Base-by-base conservation (phyloP, 2,329 filamentous ascomycete species). In the Penicillium sp. region DNA sequence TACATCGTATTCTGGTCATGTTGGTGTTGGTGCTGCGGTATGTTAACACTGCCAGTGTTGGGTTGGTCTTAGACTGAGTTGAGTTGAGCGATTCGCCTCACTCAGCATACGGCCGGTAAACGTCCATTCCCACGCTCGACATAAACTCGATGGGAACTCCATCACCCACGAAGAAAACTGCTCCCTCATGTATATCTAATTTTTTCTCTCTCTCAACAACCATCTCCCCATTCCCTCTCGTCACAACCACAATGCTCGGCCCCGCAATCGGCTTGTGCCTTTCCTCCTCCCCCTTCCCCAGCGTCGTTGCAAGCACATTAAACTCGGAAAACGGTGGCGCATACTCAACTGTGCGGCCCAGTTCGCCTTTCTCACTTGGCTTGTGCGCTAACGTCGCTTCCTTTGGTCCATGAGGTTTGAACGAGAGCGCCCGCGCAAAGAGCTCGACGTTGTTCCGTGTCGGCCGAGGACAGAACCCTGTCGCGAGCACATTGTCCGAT, bases 401-500 rank as follows among this genome's bases (percentile, higher is more conserved):
- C 3, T 85, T 77, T 3, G 80, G 76, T 21, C 81, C 81, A 63
- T 91, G 87, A 0, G 88, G 85, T 41, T 81, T 80, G 78, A 91
- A 92, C 0, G 85, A 90, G 19, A 93, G 72, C 1, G 85, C 83
- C 3, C 84, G 79, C 23, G 81, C 81, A 75, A 93, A 92, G 30
- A 88, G 73, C 19, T 91, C 87, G 26, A 88, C 80, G 48, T 81
- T 86, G 70, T 91, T 84, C 13, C 89, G 82, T 51, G 91, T 86
- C 0, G 86, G 84, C 1, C 81, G 81, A 0, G 90, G 89, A 67
- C 89, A 92, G 79, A 93, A 91, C 0, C 90, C 90, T 0, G 86
- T 87, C 74, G 91, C 91, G 54, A 93, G 81, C 2, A 93, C 90
- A 61, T 92, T 91, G 78, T 92, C 88, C 21, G 84, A 88, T 7